Evolutionary conservation across 768 basidiomycete genomes (phyloP), one percentile per base, ranked within the genome.

Genomic region (Termitomyces sp.): DNA sequence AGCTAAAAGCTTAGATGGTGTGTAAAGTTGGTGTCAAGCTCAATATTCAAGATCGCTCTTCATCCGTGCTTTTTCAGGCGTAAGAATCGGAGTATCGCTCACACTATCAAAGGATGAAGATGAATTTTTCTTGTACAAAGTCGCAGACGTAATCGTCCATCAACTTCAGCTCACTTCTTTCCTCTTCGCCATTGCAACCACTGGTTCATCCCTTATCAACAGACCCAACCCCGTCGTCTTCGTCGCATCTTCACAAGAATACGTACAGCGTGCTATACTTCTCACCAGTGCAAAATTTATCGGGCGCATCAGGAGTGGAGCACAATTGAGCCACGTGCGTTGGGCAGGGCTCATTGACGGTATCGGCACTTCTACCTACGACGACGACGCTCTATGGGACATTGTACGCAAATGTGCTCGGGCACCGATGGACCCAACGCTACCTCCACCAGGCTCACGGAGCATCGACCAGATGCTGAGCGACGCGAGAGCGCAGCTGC

Each of bases 261-360:
- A 83, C 54, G 79, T 91, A n/a, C 82, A 87, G 55, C 84, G 88
- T 22, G 89, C 89, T 0, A 79, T 84, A 28, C 79, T 90, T 8
- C 83, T 92, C 56, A 79, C 82, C 15, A 78, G 77, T 56, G 81
- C 88, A 39, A 91, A 91, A 69, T 89, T 92, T 68, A 75, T 88
- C n/a, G 86, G 85, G 42, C 59, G 65, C n/a, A 54, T 63, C 50
- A 58, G 50, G 28, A 52, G 45, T 39, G 58, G 52, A 20, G 33
- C 18, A 12, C 49, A 55, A 28, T 7, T 40, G 42, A 52, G 58
- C 36, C 49, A 54, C 6, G 55, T 59, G 6, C 51, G 66, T 57
- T 80, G 79, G 77, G 66, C 82, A 5, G 85, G 82, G 7, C 70
- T 76, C 39, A 79, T 89, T n/a, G 75, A 79, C 7, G 83, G 84